Conservation (phyloP, 495 filamentous ascomycete genomes). For the Penicillium samsonianum region DNA sequence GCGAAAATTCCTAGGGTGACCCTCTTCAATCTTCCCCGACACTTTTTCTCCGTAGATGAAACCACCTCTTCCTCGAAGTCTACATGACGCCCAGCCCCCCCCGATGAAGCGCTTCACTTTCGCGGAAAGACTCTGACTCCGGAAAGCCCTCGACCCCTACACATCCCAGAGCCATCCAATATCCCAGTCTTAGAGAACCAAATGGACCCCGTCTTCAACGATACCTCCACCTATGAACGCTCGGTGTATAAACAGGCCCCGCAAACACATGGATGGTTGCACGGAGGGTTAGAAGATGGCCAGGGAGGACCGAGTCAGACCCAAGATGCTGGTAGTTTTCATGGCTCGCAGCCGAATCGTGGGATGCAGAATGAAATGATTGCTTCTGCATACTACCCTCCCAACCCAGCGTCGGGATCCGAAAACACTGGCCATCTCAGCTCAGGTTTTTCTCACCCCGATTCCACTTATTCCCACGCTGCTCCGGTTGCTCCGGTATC, state of each 20-base stretch:
- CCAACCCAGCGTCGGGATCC: constrained; percentile 27
- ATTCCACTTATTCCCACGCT: constrained; percentile 44
- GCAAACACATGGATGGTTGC: constrained; percentile 24
- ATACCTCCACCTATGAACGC: constrained; percentile 57
- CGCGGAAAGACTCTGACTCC: constrained; percentile 70
- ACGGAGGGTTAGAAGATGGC: constrained; percentile 15
- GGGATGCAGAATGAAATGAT: constrained; percentile 23
- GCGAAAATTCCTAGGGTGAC: constrained; percentile 29
- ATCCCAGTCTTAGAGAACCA: constrained; percentile 72
- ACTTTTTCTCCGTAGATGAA: constrained; percentile 40
- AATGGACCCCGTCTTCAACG: constrained; percentile 72
- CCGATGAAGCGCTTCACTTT: constrained; percentile 64
- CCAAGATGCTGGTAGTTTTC: constrained; percentile 28
- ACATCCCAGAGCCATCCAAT: constrained; percentile 68
- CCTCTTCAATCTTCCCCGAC: constrained; percentile 4
- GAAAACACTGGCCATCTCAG: constrained; percentile 10
- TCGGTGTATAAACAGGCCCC: constrained; percentile 20
- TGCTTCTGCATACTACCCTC: constrained; percentile 34
- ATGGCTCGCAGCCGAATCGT: constrained; percentile 21
- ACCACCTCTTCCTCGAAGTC: constrained; percentile 38
- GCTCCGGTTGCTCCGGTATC: constrained; percentile 55
- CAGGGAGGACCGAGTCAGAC: constrained; percentile 22
- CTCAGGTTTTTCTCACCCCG: constrained; percentile 33
- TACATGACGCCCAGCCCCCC: constrained; percentile 66
- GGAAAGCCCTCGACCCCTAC: constrained; percentile 69